Conservation (phyloP, 768 basidiomycete species). For the Calocera viscosa region DNA sequence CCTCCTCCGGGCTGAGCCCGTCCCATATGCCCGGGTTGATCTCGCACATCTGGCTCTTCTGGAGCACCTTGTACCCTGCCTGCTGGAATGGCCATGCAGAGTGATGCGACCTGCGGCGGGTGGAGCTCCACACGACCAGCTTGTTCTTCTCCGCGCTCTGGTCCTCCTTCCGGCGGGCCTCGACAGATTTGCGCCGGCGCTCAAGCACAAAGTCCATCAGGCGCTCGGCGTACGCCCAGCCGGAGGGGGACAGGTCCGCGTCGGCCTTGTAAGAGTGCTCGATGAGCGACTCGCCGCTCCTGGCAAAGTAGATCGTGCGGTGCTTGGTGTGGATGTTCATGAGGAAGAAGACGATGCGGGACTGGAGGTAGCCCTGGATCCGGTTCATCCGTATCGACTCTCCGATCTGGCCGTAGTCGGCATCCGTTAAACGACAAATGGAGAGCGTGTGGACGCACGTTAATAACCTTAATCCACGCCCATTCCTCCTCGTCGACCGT, state of each 20-base stretch:
- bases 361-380: constrained; percentile 85
- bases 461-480: constrained; percentile 89
- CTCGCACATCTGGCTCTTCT: constrained; percentile 94
- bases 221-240: constrained; percentile 87
- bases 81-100: constrained; percentile 83
- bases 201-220: constrained; percentile 84
- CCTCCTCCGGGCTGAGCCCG: constrained; percentile 81
- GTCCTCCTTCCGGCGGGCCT: constrained; percentile 37
- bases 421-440: constrained; percentile 9
- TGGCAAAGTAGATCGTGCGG: constrained; percentile 90
- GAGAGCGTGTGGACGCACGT: constrained; percentile 38
- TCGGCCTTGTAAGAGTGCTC: constrained; percentile 99
- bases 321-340: constrained; percentile 98
- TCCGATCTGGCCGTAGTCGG: constrained; percentile 61
- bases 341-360: constrained; percentile 92
- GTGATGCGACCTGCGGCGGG: constrained; percentile 82
- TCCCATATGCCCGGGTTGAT: constrained; percentile 99
- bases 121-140: constrained; percentile 74
- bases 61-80: constrained; percentile 49
- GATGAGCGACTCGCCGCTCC: constrained; percentile 94
- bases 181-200: constrained; percentile 60
- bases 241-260: constrained; percentile 85
- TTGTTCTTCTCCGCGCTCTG: constrained; percentile 24
- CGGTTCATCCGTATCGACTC: constrained; percentile 94
- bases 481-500: constrained; percentile 82